phyloP scores from a whole-genome alignment of 352 stramenopile species.

The Sclerospora graminicola region DNA sequence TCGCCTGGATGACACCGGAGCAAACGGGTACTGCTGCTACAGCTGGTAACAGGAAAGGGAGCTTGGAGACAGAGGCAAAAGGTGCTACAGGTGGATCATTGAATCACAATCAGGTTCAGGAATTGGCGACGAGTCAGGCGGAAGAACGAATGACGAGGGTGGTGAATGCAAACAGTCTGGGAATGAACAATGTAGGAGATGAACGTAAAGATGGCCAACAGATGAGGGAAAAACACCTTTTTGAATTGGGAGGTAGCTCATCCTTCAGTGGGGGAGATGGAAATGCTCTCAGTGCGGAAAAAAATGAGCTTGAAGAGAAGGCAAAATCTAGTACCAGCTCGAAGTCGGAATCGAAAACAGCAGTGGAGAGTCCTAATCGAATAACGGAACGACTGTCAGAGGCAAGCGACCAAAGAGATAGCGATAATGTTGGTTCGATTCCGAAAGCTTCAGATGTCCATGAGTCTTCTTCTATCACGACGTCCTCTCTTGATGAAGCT shows the following conservation, averaged over 20 bases:
- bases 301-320: slow-evolving; percentile 1
- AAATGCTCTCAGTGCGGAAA: slow-evolving; percentile 9
- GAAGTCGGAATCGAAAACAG: not conserved
- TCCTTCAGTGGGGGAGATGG: slow-evolving; percentile 4
- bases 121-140: not conserved
- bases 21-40: no score
- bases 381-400: not conserved
- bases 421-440: not conserved
- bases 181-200: not conserved
- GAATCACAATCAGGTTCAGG: not conserved
- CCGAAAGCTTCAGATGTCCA: not conserved
- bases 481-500: not conserved
- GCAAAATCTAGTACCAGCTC: not conserved
- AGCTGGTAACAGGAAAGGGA: not conserved
- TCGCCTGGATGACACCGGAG: slow-evolving; percentile 7
- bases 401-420: slow-evolving; percentile 2
- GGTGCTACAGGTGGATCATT: not conserved
- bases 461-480: not conserved
- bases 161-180: not conserved
- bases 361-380: not conserved
- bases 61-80: not conserved
- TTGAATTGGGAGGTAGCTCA: slow-evolving; percentile 6
- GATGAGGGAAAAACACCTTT: slow-evolving; percentile 6
- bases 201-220: slow-evolving; percentile 1
- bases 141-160: not conserved